These are phyloP conservation scores for Ustilago cynodontis DNA, from an alignment of 1,284 basidiomycete genomes.

Conservation along the genomic window DNA sequence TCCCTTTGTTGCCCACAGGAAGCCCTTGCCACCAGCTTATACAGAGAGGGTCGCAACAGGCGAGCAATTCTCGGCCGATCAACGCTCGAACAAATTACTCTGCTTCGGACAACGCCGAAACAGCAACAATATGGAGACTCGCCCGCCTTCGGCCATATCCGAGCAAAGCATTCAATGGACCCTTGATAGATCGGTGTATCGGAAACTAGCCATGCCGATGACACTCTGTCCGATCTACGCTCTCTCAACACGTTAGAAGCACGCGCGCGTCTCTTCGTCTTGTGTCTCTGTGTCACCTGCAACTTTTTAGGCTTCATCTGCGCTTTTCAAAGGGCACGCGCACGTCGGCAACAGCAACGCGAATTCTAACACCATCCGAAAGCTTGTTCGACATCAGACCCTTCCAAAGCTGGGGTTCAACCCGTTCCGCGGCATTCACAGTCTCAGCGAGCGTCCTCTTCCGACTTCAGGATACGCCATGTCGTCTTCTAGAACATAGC, in stretches of 20 bases:
- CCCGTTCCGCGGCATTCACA: background rate
- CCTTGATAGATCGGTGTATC: slow-evolving; percentile 2
- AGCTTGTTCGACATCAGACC: slow-evolving; percentile 4
- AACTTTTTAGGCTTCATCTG: slow-evolving; percentile 7
- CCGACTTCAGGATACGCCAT: no score
- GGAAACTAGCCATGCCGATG: background rate
- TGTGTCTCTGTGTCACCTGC: slow-evolving; percentile 8
- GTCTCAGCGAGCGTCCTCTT: background rate
- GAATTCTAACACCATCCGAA: slow-evolving; percentile 37
- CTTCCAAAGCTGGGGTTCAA: background rate
- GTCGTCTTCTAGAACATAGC: background rate
- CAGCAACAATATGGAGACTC: background rate
- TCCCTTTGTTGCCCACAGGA: no score
- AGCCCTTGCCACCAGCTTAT: background rate
- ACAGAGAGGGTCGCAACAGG: background rate
- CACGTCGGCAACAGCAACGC: slow-evolving; percentile 16
- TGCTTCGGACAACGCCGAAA: slow-evolving; percentile 28
- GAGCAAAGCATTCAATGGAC: background rate
- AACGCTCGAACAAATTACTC: background rate
- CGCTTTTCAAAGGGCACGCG: slow-evolving; percentile 1
- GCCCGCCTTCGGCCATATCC: slow-evolving; percentile 7
- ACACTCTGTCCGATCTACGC: background rate
- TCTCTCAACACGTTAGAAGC: slow-evolving; percentile 28
- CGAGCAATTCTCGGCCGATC: background rate
- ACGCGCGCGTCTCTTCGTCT: slow-evolving; percentile 5